phyloP scores from a whole-genome alignment of 306 rosid species.

The Malus sylvestris region DNA sequence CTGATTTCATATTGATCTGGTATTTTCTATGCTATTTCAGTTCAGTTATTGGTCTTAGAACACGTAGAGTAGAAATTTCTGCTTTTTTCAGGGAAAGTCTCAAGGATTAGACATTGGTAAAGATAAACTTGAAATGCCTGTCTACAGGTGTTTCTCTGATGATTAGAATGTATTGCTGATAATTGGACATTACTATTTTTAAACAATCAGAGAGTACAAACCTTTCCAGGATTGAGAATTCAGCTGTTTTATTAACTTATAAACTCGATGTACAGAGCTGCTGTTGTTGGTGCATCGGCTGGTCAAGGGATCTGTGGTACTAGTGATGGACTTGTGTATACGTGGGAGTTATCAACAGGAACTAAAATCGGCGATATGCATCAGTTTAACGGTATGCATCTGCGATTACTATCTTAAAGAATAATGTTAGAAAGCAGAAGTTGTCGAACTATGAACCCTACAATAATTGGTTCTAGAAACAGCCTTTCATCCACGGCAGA shows the following conservation, averaged over 20 bases:
- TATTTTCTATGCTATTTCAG: no score
- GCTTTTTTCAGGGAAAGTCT: neutral
- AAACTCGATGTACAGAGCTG: slow-evolving; percentile 37
- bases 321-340: slow-evolving; percentile 51
- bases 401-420: no score
- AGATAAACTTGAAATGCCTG: no score
- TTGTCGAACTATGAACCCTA: no score
- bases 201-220: neutral
- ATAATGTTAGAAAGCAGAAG: no score
- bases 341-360: slow-evolving; percentile 76
- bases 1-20: no score
- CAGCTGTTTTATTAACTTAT: neutral
- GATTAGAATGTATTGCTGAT: no score
- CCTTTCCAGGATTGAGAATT: neutral
- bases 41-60: no score
- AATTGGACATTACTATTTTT: neutral
- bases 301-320: slow-evolving; percentile 63
- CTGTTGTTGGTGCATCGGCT: slow-evolving; percentile 53
- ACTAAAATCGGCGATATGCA: slow-evolving; percentile 49
- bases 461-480: no score
- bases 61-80: no score
- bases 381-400: slow-evolving; percentile 52
- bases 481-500: neutral
- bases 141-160: no score
- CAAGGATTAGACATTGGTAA: neutral